Evolutionary conservation across 1,284 basidiomycete genomes (phyloP).

Genomic region (Sparassis latifolia): DNA sequence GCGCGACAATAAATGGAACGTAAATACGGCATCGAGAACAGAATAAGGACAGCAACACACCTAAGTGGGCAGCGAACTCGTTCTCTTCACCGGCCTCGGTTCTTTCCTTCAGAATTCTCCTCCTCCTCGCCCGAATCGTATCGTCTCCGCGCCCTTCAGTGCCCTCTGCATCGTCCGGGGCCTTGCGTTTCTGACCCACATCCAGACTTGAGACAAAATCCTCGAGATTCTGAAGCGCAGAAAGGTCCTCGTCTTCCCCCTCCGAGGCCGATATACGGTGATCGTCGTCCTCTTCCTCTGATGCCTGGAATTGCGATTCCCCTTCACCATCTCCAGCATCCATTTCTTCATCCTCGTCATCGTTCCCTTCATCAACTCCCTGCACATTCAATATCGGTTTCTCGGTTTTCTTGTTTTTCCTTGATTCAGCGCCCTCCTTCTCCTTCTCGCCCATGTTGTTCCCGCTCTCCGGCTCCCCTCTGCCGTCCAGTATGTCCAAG

Average conservation of each 20-base stretch:
- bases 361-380: neutral
- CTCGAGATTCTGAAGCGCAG: conserved; percentile 63
- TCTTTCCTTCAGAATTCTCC: conserved; percentile 60
- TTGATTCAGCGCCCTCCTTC: conserved; percentile 3
- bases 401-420: conserved; percentile 3
- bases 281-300: conserved; percentile 33
- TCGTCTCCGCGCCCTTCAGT: conserved; percentile 24
- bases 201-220: conserved; percentile 70
- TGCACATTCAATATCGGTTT: neutral
- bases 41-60: conserved; percentile 27
- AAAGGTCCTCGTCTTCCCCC: conserved; percentile 44
- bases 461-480: conserved; percentile 39
- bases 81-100: conserved; percentile 73
- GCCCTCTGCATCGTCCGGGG: conserved; percentile 30
- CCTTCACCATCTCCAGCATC: conserved; percentile 31
- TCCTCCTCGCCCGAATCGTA: conserved; percentile 38
- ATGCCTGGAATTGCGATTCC: conserved; percentile 30
- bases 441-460: conserved; percentile 13
- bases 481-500: conserved; percentile 63
- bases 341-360: conserved; percentile 15
- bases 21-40: neutral
- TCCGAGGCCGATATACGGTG: conserved; percentile 46
- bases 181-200: conserved; percentile 69
- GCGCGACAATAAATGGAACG: neutral
- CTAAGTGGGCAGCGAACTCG: conserved; percentile 55